These are phyloP conservation scores for Microthyrium microscopicum DNA, from an alignment of 2,329 filamentous ascomycete genomes.

Conservation along the genomic window DNA sequence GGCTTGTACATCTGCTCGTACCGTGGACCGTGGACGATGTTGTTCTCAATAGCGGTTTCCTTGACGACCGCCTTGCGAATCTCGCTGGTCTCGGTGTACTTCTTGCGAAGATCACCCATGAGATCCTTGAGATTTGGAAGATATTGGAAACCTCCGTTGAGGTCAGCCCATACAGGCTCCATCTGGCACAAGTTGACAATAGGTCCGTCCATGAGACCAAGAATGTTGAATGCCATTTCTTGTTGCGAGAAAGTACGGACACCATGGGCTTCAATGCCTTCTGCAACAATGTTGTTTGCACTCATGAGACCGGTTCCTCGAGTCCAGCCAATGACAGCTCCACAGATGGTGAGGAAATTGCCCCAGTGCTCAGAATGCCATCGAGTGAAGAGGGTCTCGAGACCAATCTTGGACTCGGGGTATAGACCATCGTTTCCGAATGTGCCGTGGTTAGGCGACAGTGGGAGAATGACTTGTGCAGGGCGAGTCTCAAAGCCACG, in stretches of 20 bases:
- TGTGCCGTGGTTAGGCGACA: conserved; percentile 96
- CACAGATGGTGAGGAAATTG: conserved; percentile 94
- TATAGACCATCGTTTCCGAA: conserved; percentile 97
- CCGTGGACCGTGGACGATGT: conserved; percentile 85
- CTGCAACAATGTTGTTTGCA: conserved; percentile 92
- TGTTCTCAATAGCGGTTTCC: conserved; percentile 92
- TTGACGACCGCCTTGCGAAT: conserved; percentile 86
- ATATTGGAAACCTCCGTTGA: conserved; percentile 96
- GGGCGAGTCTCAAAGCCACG: conserved; percentile 88
- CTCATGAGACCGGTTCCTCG: conserved; percentile 96
- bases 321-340: conserved; percentile 97
- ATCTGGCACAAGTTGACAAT: conserved; percentile 91
- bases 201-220: conserved; percentile 85
- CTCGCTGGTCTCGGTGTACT: conserved; percentile 89
- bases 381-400: conserved; percentile 95
- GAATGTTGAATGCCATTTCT: conserved; percentile 98
- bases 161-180: conserved; percentile 89
- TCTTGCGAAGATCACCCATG: conserved; percentile 85
- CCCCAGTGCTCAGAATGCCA: conserved; percentile 98
- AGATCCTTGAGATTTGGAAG: conserved; percentile 87
- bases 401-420: conserved; percentile 90
- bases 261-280: conserved; percentile 90
- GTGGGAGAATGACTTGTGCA: conserved; percentile 85
- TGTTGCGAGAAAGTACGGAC: conserved; percentile 98
- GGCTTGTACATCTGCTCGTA: conserved; percentile 91